Base-by-base conservation (phyloP, 106 monocot genomes). In the Chionographis japonica region DNA sequence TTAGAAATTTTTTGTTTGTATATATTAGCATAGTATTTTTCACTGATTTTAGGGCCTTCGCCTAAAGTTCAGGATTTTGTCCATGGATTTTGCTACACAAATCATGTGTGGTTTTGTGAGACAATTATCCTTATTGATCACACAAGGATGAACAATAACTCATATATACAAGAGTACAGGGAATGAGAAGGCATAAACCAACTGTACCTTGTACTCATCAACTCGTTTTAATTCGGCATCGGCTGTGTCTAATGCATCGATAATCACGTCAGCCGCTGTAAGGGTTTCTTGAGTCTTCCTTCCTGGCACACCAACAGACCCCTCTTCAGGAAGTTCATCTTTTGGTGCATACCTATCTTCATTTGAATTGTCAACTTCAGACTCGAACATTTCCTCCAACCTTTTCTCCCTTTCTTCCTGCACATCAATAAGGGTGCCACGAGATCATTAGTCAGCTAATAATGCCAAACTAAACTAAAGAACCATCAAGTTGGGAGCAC, bases 401-500 rank as follows among this genome's bases (percentile, higher is more conserved):
- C 84, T 83, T 83, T 93, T 98, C 76, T 93, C 98, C 67, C 77
- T 90, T 73, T 98, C 93, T 77, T 98, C 93, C 93, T 98, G 77
- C 37, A 68, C 13, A 70, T 54, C 54, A 72, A 54, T 73, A 61
- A 56, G 9, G 18, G 14, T 65, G 50, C 49, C 17, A 51, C 42
- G 3, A 60, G 42, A n/a, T 3, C 50, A 14, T 17, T 14, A 4
- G 39, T 52, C 20, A 66, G 52, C 62, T 7, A 70, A 11, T 14
- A 39, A n/a, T 35, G 12, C 4, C 18, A 55, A 37, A 35, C 13
- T 50, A 6, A 4, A 60, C 35, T 0, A 35, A 61, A 49, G 11
- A 56, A 50, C 13, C 8, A 40, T 52, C 17, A 68, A 60, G n/a
- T 57, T 35, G 36, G 55, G 37, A 82, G 1, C 5, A 50, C 17